Conservation (phyloP, 2,329 filamentous ascomycete genomes). For the Neofusicoccum kwambonambiense region DNA sequence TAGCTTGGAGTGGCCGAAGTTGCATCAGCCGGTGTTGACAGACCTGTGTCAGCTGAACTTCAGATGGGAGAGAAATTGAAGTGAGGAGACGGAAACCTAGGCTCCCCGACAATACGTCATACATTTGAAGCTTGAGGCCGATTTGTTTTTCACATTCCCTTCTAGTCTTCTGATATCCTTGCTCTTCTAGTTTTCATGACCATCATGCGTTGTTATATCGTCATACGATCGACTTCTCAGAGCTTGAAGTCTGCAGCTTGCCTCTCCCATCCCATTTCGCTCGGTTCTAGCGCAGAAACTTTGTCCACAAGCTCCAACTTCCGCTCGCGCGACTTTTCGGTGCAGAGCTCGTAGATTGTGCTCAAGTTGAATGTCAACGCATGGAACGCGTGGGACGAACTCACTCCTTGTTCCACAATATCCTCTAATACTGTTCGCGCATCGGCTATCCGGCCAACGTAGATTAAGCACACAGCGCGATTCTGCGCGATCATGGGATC, state of each 20-base stretch:
- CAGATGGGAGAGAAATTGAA: not conserved
- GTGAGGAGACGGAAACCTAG: not conserved
- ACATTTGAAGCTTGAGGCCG: not conserved
- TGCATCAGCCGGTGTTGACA: not conserved
- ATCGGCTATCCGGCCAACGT: conserved; percentile 67
- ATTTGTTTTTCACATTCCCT: not conserved
- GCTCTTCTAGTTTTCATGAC: not conserved
- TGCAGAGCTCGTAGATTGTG: conserved; percentile 89
- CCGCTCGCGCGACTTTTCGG: conserved; percentile 67
- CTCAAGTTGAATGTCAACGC: conserved; percentile 84
- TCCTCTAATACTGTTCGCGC: conserved; percentile 66
- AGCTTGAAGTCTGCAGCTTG: conserved; percentile 75
- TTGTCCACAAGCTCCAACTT: conserved; percentile 72
- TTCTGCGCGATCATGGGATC: conserved; percentile 79
- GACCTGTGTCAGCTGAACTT: not conserved
- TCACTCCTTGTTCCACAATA: conserved; percentile 56
- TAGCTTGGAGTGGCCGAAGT: not conserved
- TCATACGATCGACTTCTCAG: conserved; percentile 33
- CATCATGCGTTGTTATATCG: not conserved
- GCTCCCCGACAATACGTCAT: too few relatives aligned
- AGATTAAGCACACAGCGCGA: conserved; percentile 78
- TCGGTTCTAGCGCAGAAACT: conserved; percentile 59
- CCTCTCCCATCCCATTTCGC: conserved; percentile 65
- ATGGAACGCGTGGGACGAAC: conserved; percentile 60
- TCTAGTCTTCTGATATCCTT: not conserved